Conservation (phyloP, 805 yeast genomes). For the Candida ficus region DNA sequence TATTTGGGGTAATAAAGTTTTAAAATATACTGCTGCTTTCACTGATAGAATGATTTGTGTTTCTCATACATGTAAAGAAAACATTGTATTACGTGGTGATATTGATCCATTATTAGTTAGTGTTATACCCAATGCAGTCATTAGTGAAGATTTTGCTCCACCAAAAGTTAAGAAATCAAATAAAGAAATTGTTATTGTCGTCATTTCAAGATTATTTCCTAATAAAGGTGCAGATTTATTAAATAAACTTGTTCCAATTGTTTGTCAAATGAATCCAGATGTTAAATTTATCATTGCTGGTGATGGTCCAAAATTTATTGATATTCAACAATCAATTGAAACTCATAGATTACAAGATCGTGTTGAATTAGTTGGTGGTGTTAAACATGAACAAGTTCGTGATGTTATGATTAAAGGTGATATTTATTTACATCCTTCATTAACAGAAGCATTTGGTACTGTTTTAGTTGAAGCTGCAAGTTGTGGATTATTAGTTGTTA, state of each 20-base stretch:
- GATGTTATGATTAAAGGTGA: conserved; percentile 92
- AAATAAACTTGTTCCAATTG: conserved; percentile 76
- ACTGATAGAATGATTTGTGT: conserved; percentile 95
- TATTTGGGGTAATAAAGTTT: conserved; percentile 78
- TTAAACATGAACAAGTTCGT: conserved; percentile 87
- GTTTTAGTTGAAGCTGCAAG: conserved; percentile 96
- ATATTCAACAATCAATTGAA: conserved; percentile 93
- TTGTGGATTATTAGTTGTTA: conserved; percentile 88
- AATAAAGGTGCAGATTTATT: conserved; percentile 93
- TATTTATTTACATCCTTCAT: conserved; percentile 86
- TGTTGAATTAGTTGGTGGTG: conserved; percentile 79
- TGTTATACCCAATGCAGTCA: conserved; percentile 95
- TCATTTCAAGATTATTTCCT: conserved; percentile 87
- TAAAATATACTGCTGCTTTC: conserved; percentile 79
- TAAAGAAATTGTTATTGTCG: conserved; percentile 66
- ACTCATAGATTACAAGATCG: conserved; percentile 78
- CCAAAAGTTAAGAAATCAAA: conserved; percentile 26
- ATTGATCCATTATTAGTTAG: conserved; percentile 73
- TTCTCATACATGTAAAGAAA: conserved; percentile 93
- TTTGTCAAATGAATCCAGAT: conserved; percentile 57
- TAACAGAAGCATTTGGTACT: conserved; percentile 98
- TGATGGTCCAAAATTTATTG: conserved; percentile 93
- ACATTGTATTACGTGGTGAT: conserved; percentile 83
- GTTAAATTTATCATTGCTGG: conserved; percentile 90
- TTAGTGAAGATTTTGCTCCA: conserved; percentile 75